Base-by-base conservation (phyloP, 345 rosid species). In the Boechera divaricarpa region DNA sequence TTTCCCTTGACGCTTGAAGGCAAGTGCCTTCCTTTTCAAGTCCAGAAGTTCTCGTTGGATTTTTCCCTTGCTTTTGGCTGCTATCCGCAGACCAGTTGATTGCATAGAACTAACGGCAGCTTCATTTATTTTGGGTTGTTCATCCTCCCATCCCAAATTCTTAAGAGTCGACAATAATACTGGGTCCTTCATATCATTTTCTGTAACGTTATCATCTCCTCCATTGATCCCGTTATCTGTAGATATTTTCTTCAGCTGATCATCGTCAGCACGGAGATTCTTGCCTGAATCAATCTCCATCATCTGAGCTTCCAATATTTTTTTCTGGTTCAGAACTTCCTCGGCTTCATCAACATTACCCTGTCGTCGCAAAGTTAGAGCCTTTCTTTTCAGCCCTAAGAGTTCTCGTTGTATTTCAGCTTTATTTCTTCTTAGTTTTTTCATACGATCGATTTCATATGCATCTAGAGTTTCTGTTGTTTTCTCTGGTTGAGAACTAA, bases 381-480 rank as follows among this genome's bases (percentile, higher is more conserved):
- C 94, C 79, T 87, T 94, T 77, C 96, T 90, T 81, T 94, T 91
- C 67, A 91, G 71, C 72, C 85, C 90, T 78, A 94, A 80, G 61
- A 94, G 87, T 75, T 91, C 97, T 83, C 97, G 80, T 84, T 94
- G 98, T 39, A 89, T 75, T 72, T 89, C 98, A 74, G 84, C 86
- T 80, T 87, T 90, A 80, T 86, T 90, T 83, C 87, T 90, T 83
- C 79, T 82, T 35, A 86, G 77, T 63, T 60, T 70, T 59, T 63
- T 72, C 12, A 57, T 57, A 18, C 75, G 76, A 21, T 1, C 24
- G 21, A 70, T 31, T 63, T 36, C 77, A 41, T 69, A 75, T 49
- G 73, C 12, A 24, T 72, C 54, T 59, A 67, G 77, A 71, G 72
- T 69, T 70, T 74, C 70, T 26, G 5, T 41, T 35, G 13, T 57